Conservation (phyloP, 148 eudicot genomes). For the Heliosperma pusillum region DNA sequence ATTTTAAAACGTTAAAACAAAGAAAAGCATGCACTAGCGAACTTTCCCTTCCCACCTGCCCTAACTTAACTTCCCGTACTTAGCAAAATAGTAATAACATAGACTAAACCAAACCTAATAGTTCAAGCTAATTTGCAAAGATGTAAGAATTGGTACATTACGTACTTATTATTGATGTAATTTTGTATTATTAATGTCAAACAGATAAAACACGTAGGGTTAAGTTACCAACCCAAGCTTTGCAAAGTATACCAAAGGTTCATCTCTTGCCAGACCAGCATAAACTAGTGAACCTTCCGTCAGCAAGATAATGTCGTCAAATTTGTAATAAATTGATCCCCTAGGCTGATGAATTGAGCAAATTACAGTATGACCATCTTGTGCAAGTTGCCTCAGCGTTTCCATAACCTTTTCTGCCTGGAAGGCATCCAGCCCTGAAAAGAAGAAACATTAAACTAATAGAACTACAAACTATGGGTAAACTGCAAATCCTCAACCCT, state of each 20-base stretch:
- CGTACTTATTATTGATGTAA: neutral
- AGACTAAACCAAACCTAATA: neutral
- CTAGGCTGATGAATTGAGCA: conserved; percentile 99
- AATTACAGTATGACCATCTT: conserved; percentile 96
- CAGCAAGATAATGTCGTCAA: conserved; percentile 89
- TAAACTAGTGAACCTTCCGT: conserved; percentile 81
- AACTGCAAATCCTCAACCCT: neutral
- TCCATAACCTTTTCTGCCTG: conserved; percentile 99
- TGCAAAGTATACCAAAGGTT: conserved; percentile 63
- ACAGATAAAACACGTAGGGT: conserved; percentile 9
- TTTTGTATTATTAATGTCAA: neutral
- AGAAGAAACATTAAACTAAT: conserved; percentile 13
- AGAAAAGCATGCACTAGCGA: neutral
- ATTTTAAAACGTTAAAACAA: neutral
- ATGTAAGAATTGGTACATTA: neutral
- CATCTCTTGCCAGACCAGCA: conserved; percentile 86
- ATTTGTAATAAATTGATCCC: conserved; percentile 91
- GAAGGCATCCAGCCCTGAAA: conserved; percentile 97
- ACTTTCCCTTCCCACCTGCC: neutral
- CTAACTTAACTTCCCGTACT: neutral
- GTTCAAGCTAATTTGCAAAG: neutral
- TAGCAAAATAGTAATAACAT: neutral
- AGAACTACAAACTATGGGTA: neutral
- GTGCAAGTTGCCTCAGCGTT: conserved; percentile 88
- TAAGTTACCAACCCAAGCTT: conserved; percentile 73